phyloP scores from a whole-genome alignment of 768 basidiomycete genomes.

The Hydnum rufescens region DNA sequence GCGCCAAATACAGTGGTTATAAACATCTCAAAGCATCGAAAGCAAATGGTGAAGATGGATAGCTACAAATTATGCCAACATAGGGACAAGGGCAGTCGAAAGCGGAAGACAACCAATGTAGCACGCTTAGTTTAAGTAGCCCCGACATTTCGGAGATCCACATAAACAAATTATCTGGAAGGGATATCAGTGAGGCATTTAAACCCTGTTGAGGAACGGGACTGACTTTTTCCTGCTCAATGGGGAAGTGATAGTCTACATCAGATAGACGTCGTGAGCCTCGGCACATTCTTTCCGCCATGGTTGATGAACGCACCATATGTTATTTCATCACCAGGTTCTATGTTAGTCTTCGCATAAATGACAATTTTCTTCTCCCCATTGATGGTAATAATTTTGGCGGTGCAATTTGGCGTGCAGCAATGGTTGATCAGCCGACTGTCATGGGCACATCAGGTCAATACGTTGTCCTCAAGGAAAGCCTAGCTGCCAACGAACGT shows the following conservation, averaged over 20 bases:
- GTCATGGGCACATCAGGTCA: slow-evolving; percentile 4
- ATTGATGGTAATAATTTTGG: slow-evolving; percentile 31
- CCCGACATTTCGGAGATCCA: slow-evolving; percentile 78
- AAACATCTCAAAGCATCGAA: too few relatives aligned
- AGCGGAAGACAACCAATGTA: too few relatives aligned
- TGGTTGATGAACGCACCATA: slow-evolving; percentile 41
- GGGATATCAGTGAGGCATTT: background rate
- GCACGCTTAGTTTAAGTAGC: slow-evolving; percentile 89
- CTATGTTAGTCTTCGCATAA: slow-evolving; percentile 90
- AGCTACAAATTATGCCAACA: too few relatives aligned
- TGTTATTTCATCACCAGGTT: slow-evolving; percentile 94
- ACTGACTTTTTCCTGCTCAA: slow-evolving; percentile 73
- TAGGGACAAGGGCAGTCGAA: too few relatives aligned
- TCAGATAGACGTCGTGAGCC: slow-evolving; percentile 1
- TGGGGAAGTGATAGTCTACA: slow-evolving; percentile 94
- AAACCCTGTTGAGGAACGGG: background rate
- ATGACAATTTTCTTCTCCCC: slow-evolving; percentile 98
- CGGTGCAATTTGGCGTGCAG: slow-evolving; percentile 58
- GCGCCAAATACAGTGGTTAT: too few relatives aligned
- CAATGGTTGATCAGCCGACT: slow-evolving; percentile 98
- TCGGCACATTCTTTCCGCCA: too few relatives aligned
- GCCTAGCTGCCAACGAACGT: slow-evolving; percentile 26
- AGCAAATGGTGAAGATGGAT: too few relatives aligned
- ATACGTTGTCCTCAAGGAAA: slow-evolving; percentile 3
- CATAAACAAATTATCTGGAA: slow-evolving; percentile 65